Evolutionary conservation across 2,329 filamentous ascomycete species (phyloP), one percentile per base, ranked within the genome.

Genomic region (Lecanicillium sp.): DNA sequence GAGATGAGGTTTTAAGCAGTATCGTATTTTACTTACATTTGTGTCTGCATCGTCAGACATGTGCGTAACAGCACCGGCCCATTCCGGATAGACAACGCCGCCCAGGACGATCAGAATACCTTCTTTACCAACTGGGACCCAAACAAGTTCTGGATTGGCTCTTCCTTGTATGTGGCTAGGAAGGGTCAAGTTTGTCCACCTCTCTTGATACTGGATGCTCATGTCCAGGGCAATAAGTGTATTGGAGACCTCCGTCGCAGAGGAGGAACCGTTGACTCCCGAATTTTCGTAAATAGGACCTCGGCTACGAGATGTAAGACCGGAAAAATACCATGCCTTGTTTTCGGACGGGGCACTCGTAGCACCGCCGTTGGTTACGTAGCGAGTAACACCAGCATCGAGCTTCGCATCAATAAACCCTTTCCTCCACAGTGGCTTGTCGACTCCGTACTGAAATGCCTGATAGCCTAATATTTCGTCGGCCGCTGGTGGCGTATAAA

Each of bases 61-160:
- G 3, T 46, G 44, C 15, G 15, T 46, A 12, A 11, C 5, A 9
- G n/a, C 28, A 17, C 45, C 44, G 1, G 50, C 48, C 58, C 69
- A 80, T 17, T 72, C 64, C 0, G 80, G 79, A 52, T 75, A 68
- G 1, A 69, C 75, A 3, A 86, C 87, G 11, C 87, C 87, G 6
- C 84, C 86, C 1, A 94, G 64, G 3, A 83, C 84, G 1, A 94
- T 70, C 8, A 94, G 66, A 32, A 92, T 79, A 1, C 87, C 87
- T 49, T 87, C 67, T 13, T 73, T 64, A 3, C 86, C 84, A 32
- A 88, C 85, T 2, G 87, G 87, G 1, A 94, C 71, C 81, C 82
- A 87, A 1, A 83, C 78, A 2, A 83, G 62, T 42, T 83, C 80
- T 0, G 79, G 69, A 47, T 74, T 78, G 4, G 79, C 77, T 13